Percentiles rank a stretch among this genome's conserved stretches.
Conservation (phyloP, 768 basidiomycete genomes). For the Mycena capillaripes region DNA sequence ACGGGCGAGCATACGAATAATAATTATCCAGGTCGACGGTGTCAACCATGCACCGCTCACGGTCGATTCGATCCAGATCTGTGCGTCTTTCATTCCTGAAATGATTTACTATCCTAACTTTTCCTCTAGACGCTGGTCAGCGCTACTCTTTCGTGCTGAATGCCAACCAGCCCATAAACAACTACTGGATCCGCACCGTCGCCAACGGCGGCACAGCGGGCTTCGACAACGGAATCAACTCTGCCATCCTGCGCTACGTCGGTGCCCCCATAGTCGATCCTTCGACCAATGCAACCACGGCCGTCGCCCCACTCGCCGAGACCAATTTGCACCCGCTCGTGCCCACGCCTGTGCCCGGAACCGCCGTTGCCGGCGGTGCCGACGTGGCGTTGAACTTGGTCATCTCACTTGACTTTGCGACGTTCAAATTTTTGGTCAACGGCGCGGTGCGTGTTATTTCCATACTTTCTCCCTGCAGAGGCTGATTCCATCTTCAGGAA, state of each 20-base stretch:
- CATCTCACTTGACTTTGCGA: slow-evolving; percentile 14
- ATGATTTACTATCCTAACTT: slow-evolving; percentile 11
- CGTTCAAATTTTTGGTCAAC: slow-evolving; percentile 15
- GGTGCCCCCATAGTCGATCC: slow-evolving; percentile 64
- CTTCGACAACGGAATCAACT: slow-evolving; percentile 57
- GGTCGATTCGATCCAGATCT: slow-evolving; percentile 31
- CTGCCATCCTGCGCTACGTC: slow-evolving; percentile 65
- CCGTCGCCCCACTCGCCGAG: slow-evolving; percentile 51
- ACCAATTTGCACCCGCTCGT: slow-evolving; percentile 53
- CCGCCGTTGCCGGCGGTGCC: slow-evolving; percentile 10
- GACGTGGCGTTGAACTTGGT: slow-evolving; percentile 33
- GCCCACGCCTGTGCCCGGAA: slow-evolving; percentile 19
- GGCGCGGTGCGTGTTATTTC: slow-evolving; percentile 24
- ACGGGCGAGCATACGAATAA: too few species aligned
- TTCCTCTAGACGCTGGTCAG: slow-evolving; percentile 46
- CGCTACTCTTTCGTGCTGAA: slow-evolving; percentile 60
- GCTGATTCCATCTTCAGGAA: not conserved
- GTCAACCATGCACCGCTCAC: slow-evolving; percentile 10
- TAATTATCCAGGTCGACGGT: slow-evolving; percentile 50
- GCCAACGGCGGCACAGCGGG: slow-evolving; percentile 43
- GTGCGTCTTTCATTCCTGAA: not conserved
- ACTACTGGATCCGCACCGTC: slow-evolving; percentile 66
- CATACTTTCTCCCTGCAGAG: not conserved
- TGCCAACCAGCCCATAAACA: slow-evolving; percentile 60
- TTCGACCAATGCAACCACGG: slow-evolving; percentile 44